A percentile compares a stretch with the other conserved stretches of the same genome.
phyloP scores from a whole-genome alignment of 148 eudicot genomes.

The Silene conica region DNA sequence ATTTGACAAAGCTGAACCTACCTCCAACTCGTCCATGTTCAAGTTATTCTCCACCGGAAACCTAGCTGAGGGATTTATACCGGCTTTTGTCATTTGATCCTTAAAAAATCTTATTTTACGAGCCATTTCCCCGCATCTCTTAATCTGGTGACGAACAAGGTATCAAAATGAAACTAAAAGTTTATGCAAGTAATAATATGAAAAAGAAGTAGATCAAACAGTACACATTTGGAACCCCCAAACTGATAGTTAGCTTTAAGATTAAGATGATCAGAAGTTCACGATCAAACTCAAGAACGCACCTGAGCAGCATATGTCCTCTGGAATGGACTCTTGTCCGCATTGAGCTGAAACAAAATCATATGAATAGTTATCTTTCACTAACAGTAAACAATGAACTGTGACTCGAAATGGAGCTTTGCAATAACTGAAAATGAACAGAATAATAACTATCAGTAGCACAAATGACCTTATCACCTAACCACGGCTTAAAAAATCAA shows the following conservation, averaged over 20 bases:
- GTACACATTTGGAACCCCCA: not conserved
- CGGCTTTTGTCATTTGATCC: constrained; percentile 69
- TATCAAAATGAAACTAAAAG: not conserved
- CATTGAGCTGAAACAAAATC: constrained; percentile 52
- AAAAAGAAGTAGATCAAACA: not conserved
- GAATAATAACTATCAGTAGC: not conserved
- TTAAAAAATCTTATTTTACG: constrained; percentile 64
- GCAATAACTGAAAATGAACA: not conserved
- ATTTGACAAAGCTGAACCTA: constrained; percentile 18
- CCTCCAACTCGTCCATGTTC: constrained; percentile 70
- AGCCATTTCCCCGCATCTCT: constrained; percentile 84
- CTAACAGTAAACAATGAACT: not conserved
- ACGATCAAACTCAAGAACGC: constrained; percentile 9
- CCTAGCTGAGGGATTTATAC: constrained; percentile 48
- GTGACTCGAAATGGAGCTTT: not conserved
- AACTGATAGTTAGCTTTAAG: not conserved
- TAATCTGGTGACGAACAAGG: constrained; percentile 38
- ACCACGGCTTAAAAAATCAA: not conserved
- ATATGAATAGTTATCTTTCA: not conserved
- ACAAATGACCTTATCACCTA: not conserved
- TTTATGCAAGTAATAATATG: not conserved
- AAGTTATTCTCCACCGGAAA: constrained; percentile 31
- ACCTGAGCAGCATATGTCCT: constrained; percentile 91
- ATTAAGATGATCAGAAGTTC: not conserved
- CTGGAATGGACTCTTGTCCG: constrained; percentile 89